Evolutionary conservation across 78 protist genomes (phyloP), one percentile per base, ranked within the genome.

Genomic region (Tieghemostelium lacteum): DNA sequence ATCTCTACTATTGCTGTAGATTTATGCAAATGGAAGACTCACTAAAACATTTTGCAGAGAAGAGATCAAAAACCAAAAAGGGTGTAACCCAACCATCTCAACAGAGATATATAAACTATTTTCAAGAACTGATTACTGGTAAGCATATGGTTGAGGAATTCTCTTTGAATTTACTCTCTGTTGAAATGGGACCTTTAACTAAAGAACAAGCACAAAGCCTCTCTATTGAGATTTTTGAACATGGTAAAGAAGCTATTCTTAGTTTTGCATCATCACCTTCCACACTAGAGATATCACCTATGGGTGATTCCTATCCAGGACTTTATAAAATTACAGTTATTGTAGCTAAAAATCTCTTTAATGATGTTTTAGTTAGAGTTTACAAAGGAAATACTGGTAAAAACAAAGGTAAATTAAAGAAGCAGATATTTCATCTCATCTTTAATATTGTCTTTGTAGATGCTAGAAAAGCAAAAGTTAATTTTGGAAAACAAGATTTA

Each of bases 11-110:
- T 52, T 61, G 87, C 50, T 34, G 88, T 31, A 45, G 64, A 31
- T 88, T 73, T 60, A 75, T 55, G 5, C 42, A 34, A 14, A 88
- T 88, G 75, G 87, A 66, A 1, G 62, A 75, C 5, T 26, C 88
- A 10, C 17, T 71, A 65, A 14, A 34, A 17, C 94, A 73, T 73
- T 88, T 88, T 73, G 94, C 94, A 3, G 57, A 39, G 40, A 40
- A 60, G 24, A 28, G 94, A 34, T 66, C 80, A 36, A 42, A 66
- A 20, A 76, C 42, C 6, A 40, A 70, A 17, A 88, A 88, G 34
- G 94, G 94, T 50, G 94, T 88, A 6, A 88, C 94, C 0, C 94
- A 88, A 54, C 87, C 94, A 6, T 88, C 94, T 8, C 94, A 88
- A 39, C 86, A 77, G 24, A 54, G 94, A 29, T 88, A 83, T 39